Evolutionary conservation across 345 rosid species (phyloP).

Genomic region (Eucalyptus camaldulensis): DNA sequence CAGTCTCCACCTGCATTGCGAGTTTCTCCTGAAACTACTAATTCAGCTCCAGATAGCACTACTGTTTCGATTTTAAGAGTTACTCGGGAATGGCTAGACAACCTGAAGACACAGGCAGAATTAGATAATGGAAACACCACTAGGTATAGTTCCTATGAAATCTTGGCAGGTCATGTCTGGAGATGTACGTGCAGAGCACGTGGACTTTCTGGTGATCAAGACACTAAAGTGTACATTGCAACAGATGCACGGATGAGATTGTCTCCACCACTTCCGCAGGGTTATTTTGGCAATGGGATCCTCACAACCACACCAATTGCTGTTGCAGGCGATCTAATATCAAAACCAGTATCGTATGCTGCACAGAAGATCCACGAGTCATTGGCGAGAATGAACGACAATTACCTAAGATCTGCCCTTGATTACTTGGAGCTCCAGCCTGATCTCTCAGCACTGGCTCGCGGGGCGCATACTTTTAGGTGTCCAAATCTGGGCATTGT

Average conservation of each 20-base stretch:
- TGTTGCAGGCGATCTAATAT: conserved; percentile 47
- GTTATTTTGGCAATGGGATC: conserved; percentile 83
- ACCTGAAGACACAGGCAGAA: conserved; percentile 59
- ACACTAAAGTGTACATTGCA: conserved; percentile 59
- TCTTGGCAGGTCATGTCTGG: conserved; percentile 91
- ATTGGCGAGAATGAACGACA: conserved; percentile 53
- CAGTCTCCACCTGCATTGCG: neutral
- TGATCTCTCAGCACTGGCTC: conserved; percentile 58
- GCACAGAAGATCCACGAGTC: conserved; percentile 61
- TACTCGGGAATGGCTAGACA: conserved; percentile 34
- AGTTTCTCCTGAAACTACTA: neutral
- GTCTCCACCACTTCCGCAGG: conserved; percentile 64
- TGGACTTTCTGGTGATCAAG: conserved; percentile 53
- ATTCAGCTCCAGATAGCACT: conserved; percentile 19
- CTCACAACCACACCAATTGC: conserved; percentile 73
- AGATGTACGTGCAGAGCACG: conserved; percentile 64
- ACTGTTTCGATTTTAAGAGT: conserved; percentile 54
- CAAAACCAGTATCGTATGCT: conserved; percentile 71
- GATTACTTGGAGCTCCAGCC: conserved; percentile 91
- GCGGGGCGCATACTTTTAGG: conserved; percentile 71
- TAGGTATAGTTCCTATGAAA: conserved; percentile 63
- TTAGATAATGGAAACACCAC: conserved; percentile 47
- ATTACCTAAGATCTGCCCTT: conserved; percentile 79
- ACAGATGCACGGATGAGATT: conserved; percentile 74
- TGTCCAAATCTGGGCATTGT: conserved; percentile 81